Evolutionary conservation across 2,329 filamentous ascomycete genomes (phyloP).

Genomic region (Penicillium frequentans): DNA sequence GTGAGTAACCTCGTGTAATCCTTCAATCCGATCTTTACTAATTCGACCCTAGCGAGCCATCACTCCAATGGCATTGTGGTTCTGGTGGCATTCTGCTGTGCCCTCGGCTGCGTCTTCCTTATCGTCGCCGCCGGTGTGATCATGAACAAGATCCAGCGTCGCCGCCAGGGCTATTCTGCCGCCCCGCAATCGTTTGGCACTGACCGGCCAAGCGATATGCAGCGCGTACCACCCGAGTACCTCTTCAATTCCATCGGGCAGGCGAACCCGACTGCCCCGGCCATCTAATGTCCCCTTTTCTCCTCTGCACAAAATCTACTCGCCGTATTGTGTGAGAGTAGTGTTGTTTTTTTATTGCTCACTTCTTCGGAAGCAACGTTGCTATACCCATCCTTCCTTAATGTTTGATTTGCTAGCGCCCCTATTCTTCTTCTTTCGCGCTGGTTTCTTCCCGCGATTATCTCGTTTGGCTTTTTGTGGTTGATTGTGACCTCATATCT

Average conservation of each 20-base stretch:
- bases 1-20: conserved; percentile 50
- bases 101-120: conserved; percentile 49
- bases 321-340: conserved; percentile 3
- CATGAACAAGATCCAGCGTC: conserved; percentile 49
- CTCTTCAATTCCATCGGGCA: conserved; percentile 44
- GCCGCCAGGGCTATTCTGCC: conserved; percentile 47
- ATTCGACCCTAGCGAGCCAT: conserved; percentile 24
- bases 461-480: conserved; percentile 6
- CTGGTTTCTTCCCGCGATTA: conserved; percentile 12
- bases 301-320: conserved; percentile 18
- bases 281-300: conserved; percentile 28
- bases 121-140: conserved; percentile 49
- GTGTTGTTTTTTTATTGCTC: conserved; percentile 18
- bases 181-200: conserved; percentile 46
- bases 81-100: conserved; percentile 48
- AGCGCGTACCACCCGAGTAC: conserved; percentile 48
- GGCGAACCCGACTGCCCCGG: conserved; percentile 35
- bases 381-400: conserved; percentile 34
- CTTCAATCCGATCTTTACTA: conserved; percentile 2
- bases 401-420: conserved; percentile 27
- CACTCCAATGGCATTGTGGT: conserved; percentile 48
- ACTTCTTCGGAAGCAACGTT: conserved; percentile 28
- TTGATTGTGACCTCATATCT: conserved; percentile 1
- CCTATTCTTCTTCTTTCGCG: conserved; percentile 20
- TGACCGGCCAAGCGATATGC: conserved; percentile 48